Percentiles rank a stretch among this genome's conserved stretches.
These are phyloP conservation scores for Diaporthe sp. DNA, from an alignment of 2,329 filamentous ascomycete species.

Conservation along the genomic window DNA sequence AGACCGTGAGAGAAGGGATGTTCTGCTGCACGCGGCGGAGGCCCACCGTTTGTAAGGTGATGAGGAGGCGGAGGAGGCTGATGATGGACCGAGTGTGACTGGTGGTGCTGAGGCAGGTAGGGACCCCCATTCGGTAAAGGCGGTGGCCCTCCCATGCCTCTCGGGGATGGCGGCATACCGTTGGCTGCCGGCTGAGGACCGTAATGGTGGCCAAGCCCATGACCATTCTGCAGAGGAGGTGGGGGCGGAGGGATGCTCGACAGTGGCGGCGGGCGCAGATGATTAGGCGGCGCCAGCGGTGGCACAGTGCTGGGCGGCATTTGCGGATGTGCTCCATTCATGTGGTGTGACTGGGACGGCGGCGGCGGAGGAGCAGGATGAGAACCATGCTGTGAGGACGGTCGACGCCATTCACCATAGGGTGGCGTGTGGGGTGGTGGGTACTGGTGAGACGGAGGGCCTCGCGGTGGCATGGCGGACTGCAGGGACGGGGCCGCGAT, in stretches of 20 bases:
- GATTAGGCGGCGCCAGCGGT: slow-evolving; percentile 48
- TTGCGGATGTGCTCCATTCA: slow-evolving; percentile 41
- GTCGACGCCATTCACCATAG: slow-evolving; percentile 66
- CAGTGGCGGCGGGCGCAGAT: slow-evolving; percentile 64
- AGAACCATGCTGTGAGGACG: slow-evolving; percentile 61
- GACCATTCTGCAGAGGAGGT: slow-evolving; percentile 59
- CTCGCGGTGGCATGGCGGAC: slow-evolving; percentile 46
- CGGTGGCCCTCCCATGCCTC: slow-evolving; percentile 58
- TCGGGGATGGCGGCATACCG: slow-evolving; percentile 63
- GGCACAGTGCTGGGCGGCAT: slow-evolving; percentile 44
- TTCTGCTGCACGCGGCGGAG: slow-evolving; percentile 58
- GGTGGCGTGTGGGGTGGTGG: slow-evolving; percentile 53
- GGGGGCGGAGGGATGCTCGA: slow-evolving; percentile 56
- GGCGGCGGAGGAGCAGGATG: slow-evolving; percentile 51
- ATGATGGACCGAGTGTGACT: slow-evolving; percentile 41
- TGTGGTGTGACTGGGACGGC: slow-evolving; percentile 42
- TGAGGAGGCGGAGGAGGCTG: slow-evolving; percentile 50
- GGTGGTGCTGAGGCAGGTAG: slow-evolving; percentile 55
- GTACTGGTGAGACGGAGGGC: slow-evolving; percentile 54
- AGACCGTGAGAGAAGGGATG: slow-evolving; percentile 56
- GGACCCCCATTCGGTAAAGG: slow-evolving; percentile 55
- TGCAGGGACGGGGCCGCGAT: slow-evolving; percentile 46
- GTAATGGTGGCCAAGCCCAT: slow-evolving; percentile 47
- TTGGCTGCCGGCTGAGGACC: slow-evolving; percentile 53
- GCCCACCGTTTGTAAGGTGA: slow-evolving; percentile 54